Percentiles rank a stretch among this genome's conserved stretches.
Conservation (phyloP, 345 rosid species). For the Gossypium australe region DNA sequence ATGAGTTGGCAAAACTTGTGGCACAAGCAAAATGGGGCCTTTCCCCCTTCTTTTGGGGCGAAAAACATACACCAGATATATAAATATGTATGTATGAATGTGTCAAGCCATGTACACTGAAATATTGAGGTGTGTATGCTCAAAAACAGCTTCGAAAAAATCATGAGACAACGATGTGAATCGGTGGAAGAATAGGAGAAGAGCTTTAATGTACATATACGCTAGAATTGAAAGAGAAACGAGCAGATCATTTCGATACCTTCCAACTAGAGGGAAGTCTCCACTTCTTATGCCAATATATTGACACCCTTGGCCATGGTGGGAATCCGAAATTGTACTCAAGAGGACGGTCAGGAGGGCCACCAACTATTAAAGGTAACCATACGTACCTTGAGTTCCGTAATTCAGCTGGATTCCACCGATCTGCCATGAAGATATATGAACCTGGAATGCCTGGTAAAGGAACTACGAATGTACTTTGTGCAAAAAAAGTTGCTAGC, state of each 20-base stretch:
- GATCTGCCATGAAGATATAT: conserved; percentile 86
- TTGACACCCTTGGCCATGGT: conserved; percentile 79
- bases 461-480: conserved; percentile 81
- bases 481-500: conserved; percentile 74
- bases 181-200: conserved; percentile 10
- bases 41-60: background rate
- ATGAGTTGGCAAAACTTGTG: background rate
- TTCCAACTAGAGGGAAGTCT: conserved; percentile 51
- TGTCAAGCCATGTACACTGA: background rate
- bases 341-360: conserved; percentile 69
- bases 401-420: conserved; percentile 90
- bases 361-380: conserved; percentile 73
- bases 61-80: too few species aligned
- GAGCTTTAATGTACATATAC: conserved; percentile 17
- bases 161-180: background rate
- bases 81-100: too few species aligned
- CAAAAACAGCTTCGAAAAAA: background rate
- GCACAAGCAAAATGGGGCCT: background rate
- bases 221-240: background rate
- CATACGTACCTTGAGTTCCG: conserved; percentile 86
- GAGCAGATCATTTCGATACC: conserved; percentile 16
- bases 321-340: conserved; percentile 72
- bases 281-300: conserved; percentile 94
- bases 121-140: background rate
- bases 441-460: conserved; percentile 60